Conservation (phyloP, 306 rosid genomes). For the Dryas drummondii region DNA sequence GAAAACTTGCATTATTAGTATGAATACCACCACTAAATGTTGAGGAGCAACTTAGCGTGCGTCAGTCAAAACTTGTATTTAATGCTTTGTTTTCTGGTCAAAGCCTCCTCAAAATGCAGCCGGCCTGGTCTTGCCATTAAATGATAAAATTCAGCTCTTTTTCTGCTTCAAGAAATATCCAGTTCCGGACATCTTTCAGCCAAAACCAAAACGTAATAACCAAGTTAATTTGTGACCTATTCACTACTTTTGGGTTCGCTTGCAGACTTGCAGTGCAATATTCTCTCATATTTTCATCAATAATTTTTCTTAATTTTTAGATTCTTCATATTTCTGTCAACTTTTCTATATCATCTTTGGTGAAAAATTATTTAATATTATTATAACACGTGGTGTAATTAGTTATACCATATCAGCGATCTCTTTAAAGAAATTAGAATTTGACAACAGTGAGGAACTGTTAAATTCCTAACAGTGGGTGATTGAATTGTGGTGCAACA, state of each 20-base stretch:
- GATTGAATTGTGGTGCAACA: neutral
- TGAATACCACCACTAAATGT: no score
- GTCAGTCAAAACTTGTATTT: neutral
- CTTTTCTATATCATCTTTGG: no score
- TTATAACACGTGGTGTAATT: no score
- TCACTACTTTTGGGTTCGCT: neutral
- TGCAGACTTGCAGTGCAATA: neutral
- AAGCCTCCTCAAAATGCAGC: neutral
- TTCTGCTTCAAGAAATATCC: conserved; percentile 12
- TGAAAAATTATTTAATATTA: no score
- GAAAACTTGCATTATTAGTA: neutral
- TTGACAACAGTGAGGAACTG: neutral
- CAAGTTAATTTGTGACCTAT: neutral
- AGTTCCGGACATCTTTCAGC: neutral
- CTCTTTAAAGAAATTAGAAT: neutral
- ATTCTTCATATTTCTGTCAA: no score
- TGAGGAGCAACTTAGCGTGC: neutral
- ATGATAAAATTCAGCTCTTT: neutral
- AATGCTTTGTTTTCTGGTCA: neutral
- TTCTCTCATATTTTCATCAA: no score
- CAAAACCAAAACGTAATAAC: neutral
- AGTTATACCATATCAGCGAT: neutral
- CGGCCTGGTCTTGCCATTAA: neutral
- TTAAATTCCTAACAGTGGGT: conserved; percentile 7
- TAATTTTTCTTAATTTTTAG: no score